phyloP scores from a whole-genome alignment of 75 land plant species.

The Cupressus sempervirens region DNA sequence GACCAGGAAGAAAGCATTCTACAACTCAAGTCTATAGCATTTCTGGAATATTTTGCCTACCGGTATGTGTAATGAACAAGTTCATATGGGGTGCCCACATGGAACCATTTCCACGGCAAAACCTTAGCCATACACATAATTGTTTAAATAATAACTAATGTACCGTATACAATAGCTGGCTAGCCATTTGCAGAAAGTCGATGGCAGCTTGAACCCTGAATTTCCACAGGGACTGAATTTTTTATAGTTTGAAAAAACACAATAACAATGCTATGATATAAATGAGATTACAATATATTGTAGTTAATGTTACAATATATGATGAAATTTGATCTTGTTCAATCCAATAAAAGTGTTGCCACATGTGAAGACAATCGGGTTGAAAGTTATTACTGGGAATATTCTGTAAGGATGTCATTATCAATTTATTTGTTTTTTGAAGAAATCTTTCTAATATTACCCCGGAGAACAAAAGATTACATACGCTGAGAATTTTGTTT shows the following conservation, averaged over 20 bases:
- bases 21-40: background rate
- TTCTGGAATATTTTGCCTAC: background rate
- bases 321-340: too few species aligned
- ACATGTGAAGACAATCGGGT: background rate
- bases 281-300: too few species aligned
- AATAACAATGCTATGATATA: background rate
- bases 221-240: background rate
- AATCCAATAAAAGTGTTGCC: too few species aligned
- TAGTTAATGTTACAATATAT: background rate
- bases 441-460: background rate
- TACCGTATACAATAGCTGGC: background rate
- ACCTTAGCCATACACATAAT: background rate
- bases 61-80: background rate
- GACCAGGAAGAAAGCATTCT: background rate
- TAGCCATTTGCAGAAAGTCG: background rate
- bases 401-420: background rate
- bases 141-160: background rate
- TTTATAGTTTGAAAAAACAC: background rate
- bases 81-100: background rate
- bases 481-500: background rate
- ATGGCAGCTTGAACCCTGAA: background rate
- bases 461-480: background rate
- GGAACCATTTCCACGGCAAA: background rate
- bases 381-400: background rate
- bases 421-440: too few species aligned